Base-by-base conservation (phyloP, 768 basidiomycete species). In the Naganishia vaughanmartiniae region DNA sequence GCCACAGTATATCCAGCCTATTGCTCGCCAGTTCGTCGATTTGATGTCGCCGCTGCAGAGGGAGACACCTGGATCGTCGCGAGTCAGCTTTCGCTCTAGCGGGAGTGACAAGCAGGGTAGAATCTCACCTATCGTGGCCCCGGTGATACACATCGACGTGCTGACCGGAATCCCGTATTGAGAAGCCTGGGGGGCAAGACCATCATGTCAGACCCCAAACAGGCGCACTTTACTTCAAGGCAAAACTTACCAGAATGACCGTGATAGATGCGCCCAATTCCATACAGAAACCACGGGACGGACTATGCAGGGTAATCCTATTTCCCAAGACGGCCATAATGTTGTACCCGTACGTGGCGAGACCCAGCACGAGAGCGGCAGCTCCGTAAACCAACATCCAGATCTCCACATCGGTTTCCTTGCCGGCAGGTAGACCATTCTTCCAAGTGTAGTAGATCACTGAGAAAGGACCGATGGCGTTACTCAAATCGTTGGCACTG, bases 241-340 rank as follows among this genome's bases (percentile, higher is more conserved):
- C 28, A 21, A 28, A 21, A 65, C 65, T 45, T 67, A 67, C 53
- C 6, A 67, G 53, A 53, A 84, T 77, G 69, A 84, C 83, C 33
- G 84, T 84, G 73, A 83, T 80, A 53, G 83, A 76, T 14, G 83
- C 81, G 17, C 82, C 83, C 67, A 84, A 75, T 72, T 84, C 84
- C 84, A 84, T 84, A 11, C 81, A 79, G 73, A 80, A 82, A 6
- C 84, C 84, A 54, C 84, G 81, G 3, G 81, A 82, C 0, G 84
- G 83, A 0, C 82, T 83, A 71, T 80, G 77, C 33, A 83, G 78
- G 31, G 83, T 84, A 75, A 84, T 78, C 57, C 77, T 76, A 80
- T 82, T 82, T 2, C 83, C 81, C 75, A 81, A 77, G 36, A 80
- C 79, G 58, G 57, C 53, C 81, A 82, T 82, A 72, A 83, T 82